phyloP scores from a whole-genome alignment of 1,139 yeast genomes.

The Petasospora rhodanensis region DNA sequence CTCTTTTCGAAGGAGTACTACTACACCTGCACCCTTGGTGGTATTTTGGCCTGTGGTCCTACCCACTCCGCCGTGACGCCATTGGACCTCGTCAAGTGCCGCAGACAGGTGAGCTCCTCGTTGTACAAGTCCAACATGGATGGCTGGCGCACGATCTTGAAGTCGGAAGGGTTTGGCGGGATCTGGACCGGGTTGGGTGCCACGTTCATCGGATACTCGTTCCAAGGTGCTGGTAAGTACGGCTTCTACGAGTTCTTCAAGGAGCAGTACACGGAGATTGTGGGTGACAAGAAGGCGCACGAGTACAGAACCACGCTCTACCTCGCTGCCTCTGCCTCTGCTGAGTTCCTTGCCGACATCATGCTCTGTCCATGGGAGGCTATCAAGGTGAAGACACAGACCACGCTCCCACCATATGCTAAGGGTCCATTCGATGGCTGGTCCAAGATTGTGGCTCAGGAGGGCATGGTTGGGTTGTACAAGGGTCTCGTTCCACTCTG shows the following conservation, averaged over 20 bases:
- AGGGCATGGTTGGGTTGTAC: slow-evolving; percentile 71
- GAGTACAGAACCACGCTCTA: slow-evolving; percentile 70
- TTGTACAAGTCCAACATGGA: slow-evolving; percentile 71
- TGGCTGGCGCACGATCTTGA: slow-evolving; percentile 72
- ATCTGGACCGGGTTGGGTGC: slow-evolving; percentile 87
- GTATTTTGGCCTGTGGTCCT: slow-evolving; percentile 88
- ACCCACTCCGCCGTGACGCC: slow-evolving; percentile 94
- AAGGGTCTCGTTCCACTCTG: slow-evolving; percentile 87
- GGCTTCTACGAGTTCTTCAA: slow-evolving; percentile 92
- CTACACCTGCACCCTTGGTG: slow-evolving; percentile 84
- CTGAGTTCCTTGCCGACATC: slow-evolving; percentile 87
- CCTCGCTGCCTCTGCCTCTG: slow-evolving; percentile 84
- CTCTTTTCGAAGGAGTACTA: slow-evolving; percentile 69
- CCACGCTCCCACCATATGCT: slow-evolving; percentile 82
- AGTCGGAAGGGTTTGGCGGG: slow-evolving; percentile 67
- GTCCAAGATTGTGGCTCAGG: slow-evolving; percentile 58
- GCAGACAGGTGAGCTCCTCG: slow-evolving; percentile 76
- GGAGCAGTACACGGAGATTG: slow-evolving; percentile 61
- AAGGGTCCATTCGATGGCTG: slow-evolving; percentile 60
- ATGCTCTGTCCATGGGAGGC: slow-evolving; percentile 92
- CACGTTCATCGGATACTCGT: slow-evolving; percentile 82
- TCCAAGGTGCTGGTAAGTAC: slow-evolving; percentile 96
- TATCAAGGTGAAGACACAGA: slow-evolving; percentile 87
- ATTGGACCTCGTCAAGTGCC: slow-evolving; percentile 85
- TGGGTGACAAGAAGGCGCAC: slow-evolving; percentile 60